These are phyloP conservation scores for Eragrostis tef DNA, from an alignment of 202 grass and related monocot species.

Conservation along the genomic window DNA sequence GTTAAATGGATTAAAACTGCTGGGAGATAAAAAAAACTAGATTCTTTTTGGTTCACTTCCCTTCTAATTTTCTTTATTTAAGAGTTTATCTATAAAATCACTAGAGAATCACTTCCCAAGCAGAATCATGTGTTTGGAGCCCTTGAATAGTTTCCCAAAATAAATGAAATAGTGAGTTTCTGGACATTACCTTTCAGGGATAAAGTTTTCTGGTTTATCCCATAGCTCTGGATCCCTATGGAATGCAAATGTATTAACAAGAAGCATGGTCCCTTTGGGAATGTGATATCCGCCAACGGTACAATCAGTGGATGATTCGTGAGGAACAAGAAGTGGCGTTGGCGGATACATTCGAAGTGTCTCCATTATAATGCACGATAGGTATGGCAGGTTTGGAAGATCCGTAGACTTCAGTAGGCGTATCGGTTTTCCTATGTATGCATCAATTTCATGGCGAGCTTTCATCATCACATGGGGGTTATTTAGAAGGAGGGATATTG, in stretches of 20 bases:
- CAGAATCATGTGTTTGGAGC: too few species aligned
- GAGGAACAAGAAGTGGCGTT: slow-evolving; percentile 54
- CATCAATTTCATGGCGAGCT: slow-evolving; percentile 45
- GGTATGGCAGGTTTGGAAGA: slow-evolving; percentile 43
- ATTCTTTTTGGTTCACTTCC: too few species aligned
- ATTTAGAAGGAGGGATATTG: slow-evolving; percentile 61
- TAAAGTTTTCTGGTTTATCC: slow-evolving; percentile 50
- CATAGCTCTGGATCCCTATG: slow-evolving; percentile 52
- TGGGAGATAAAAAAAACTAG: too few species aligned
- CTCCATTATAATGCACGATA: slow-evolving; percentile 61
- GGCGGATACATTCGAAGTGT: slow-evolving; percentile 60
- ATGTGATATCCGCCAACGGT: slow-evolving; percentile 38
- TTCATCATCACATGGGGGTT: slow-evolving; percentile 25
- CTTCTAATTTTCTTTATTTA: too few species aligned
- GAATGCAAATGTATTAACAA: slow-evolving; percentile 56
- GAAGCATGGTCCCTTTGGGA: slow-evolving; percentile 59
- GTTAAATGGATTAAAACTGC: too few species aligned
- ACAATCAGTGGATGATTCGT: slow-evolving; percentile 58
- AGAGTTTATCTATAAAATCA: too few species aligned
- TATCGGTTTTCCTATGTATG: neutral
- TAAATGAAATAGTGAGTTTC: too few species aligned
- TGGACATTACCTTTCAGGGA: slow-evolving; percentile 50
- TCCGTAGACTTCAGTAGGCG: slow-evolving; percentile 53
- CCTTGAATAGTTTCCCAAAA: too few species aligned
- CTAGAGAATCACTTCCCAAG: too few species aligned